Conservation (phyloP, 768 basidiomycete species). For the Mrakia gelida region DNA sequence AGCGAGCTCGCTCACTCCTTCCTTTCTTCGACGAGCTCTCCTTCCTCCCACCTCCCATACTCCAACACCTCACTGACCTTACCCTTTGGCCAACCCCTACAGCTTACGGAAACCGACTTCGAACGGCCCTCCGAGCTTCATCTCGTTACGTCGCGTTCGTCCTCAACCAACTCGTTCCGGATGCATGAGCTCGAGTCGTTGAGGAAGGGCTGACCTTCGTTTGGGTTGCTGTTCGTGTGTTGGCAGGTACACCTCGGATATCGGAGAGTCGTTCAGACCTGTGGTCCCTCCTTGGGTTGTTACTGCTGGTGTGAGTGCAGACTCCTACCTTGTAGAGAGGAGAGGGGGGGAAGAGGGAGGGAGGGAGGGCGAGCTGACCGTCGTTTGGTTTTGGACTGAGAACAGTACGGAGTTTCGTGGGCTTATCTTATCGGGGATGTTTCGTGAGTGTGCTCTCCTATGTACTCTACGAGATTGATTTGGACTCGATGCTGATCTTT, state of each 20-base stretch:
- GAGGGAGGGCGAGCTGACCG: not conserved
- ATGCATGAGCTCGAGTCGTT: too few species aligned
- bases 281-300: slow-evolving; percentile 43
- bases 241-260: slow-evolving; percentile 38
- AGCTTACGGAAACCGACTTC: slow-evolving; percentile 44
- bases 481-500: too few species aligned
- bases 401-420: slow-evolving; percentile 45
- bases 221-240: too few species aligned
- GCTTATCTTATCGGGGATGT: slow-evolving; percentile 45
- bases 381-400: not conserved
- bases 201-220: not conserved
- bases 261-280: slow-evolving; percentile 46
- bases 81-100: not conserved
- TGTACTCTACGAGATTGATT: too few species aligned
- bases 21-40: not conserved
- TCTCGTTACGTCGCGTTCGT: slow-evolving; percentile 43
- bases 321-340: not conserved
- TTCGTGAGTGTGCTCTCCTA: slow-evolving; percentile 10
- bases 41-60: not conserved
- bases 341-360: slow-evolving; percentile 37
- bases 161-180: not conserved
- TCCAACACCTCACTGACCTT: not conserved
- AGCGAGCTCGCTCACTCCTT: too few species aligned
- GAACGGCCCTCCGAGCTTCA: slow-evolving; percentile 42
- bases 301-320: slow-evolving; percentile 3